Base-by-base conservation (phyloP, 805 yeast species). In the Candida dajiaensis region DNA sequence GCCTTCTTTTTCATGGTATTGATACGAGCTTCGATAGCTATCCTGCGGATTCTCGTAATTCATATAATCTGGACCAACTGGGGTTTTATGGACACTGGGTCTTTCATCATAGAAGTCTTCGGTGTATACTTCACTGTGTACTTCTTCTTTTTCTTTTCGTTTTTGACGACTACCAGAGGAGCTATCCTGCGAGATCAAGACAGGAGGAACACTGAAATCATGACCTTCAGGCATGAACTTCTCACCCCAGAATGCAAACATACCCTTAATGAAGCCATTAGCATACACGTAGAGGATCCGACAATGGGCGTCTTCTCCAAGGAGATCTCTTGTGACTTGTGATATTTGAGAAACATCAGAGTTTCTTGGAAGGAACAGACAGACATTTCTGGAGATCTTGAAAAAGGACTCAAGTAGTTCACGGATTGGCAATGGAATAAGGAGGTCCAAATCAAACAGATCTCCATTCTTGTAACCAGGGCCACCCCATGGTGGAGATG, bases 401-500 rank as follows among this genome's bases (percentile, higher is more conserved):
- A 66, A 54, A 49, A 80, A 62, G 19, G 72, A 72, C n/a, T 42
- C 41, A 23, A 83, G 61, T 8, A 83, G 58, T 26, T 65, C 62
- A 19, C 70, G 67, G 10, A 84, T 50, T 2, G 71, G 65, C 38
- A 81, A 62, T 0, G 89, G 89, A 40, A 63, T 53, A 52, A 76
- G 49, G 44, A 67, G 61, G 10, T 61, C 49, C 20, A 83, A 61
- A 52, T 82, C 81, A 61, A 74, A 83, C 3, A 53, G 50, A 0
- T 61, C 60, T 3, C 63, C 52, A 21, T 62, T 55, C 42, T 67
- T 64, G 61, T 86, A 87, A 2, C 64, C 59, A 0, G 88, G 85
- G 0, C 96, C 95, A 29, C 94, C 95, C 95, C 95, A 87, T 0
- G 95, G 95, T 1, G 95, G 95, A 1, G 92, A 83, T n/a, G 80